Evolutionary conservation across 257 asterid species (phyloP), one percentile per base, ranked within the genome.

Genomic region (Ligustrum vulgare): DNA sequence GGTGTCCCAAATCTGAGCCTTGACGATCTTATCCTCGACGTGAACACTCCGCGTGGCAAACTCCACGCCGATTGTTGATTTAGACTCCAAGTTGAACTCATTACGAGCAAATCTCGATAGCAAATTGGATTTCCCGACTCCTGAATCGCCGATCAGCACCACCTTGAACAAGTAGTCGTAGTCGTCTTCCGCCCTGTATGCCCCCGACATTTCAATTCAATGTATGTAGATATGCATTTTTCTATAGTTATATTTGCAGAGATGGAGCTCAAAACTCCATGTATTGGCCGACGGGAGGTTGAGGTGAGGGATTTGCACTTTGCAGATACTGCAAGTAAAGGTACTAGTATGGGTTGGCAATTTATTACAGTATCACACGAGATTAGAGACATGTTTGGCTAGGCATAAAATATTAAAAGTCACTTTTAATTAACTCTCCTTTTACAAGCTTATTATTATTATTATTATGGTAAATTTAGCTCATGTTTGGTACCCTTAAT

Each of bases 1-100:
- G 33, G 93, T 88, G 79, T 88, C 93, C 93, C 93, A 88, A 84
- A 88, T 88, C 90, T 88, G 93, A 67, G 93, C 90, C 72, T 88
- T 88, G 67, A 88, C 73, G 75, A 88, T 80, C 86, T 86, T 88
- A 81, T 84, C 89, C 67, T 88, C 93, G 20, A 88, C 93, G 66
- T 86, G 89, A 70, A 88, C 72, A 31, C 88, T 86, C 51, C 93
- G 88, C 31, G 93, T 88, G 37, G 93, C 93, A 58, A 88, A 88
- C 70, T 88, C 93, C 47, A 88, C 93, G 35, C 93, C 93, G 15
- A 88, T 88, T 20, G 93, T 88, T 39, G 93, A 88, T 79, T 88
- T 88, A 2, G 93, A 88, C 88, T 88, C 93, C 36, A 88, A 80
- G 81, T 80, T 88, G 80, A 88, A 88, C 85, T 88, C 93, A 54